These are phyloP conservation scores for Saururus chinensis DNA, from an alignment of 164 flowering plant species.

Conservation along the genomic window DNA sequence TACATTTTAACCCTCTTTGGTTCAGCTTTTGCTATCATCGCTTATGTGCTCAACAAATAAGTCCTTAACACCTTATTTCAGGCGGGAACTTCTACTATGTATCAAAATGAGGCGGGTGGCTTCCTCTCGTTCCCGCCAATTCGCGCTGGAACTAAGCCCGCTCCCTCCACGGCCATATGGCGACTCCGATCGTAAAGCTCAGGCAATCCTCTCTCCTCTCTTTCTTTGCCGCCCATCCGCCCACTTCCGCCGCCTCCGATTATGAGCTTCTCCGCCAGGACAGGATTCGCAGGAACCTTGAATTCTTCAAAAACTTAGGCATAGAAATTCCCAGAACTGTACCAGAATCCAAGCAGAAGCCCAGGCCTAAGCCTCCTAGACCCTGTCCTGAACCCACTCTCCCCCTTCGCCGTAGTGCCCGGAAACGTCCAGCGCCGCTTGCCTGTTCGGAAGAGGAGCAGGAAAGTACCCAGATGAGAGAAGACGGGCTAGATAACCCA, in stretches of 20 bases:
- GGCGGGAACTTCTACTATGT: no score
- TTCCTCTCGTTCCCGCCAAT: background rate
- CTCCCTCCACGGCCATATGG: background rate
- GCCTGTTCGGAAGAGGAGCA: background rate
- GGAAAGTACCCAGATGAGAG: background rate
- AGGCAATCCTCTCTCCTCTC: slow-evolving; percentile 5
- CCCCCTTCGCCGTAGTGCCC: slow-evolving; percentile 9
- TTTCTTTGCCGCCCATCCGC: background rate
- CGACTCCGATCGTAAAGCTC: background rate
- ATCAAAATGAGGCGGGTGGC: no score
- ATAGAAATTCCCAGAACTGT: background rate
- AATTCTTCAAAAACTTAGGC: slow-evolving; percentile 7
- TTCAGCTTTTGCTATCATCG: no score
- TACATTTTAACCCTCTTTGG: no score
- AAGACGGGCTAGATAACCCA: background rate
- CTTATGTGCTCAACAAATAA: no score
- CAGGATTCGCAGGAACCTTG: slow-evolving; percentile 6
- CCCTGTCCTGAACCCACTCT: background rate
- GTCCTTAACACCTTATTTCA: no score
- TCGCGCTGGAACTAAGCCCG: no score
- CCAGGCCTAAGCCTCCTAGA: slow-evolving; percentile 1
- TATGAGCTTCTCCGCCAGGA: slow-evolving; percentile 7
- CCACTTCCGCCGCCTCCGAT: background rate
- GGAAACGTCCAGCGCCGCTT: slow-evolving; percentile 1
- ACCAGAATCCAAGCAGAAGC: background rate